These are phyloP conservation scores for Sphaerobolus stellatus DNA, from an alignment of 1,284 basidiomycete species.

Conservation along the genomic window DNA sequence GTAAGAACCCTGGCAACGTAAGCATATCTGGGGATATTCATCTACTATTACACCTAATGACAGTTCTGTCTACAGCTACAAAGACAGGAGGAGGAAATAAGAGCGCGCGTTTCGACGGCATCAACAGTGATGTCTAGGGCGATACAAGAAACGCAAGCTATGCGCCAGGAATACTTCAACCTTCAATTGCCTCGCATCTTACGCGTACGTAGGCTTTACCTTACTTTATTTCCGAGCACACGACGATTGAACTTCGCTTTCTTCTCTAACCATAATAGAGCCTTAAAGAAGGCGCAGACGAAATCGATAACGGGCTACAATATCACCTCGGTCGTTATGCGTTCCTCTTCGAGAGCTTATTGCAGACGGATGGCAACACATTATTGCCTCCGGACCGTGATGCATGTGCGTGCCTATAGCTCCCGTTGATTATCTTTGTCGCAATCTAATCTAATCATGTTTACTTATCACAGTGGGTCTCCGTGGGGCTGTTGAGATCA, in stretches of 20 bases:
- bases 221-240: neutral
- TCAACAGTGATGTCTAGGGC: slow-evolving; percentile 91
- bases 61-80: slow-evolving; percentile 58
- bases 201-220: slow-evolving; percentile 57
- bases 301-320: slow-evolving; percentile 95
- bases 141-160: slow-evolving; percentile 85
- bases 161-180: slow-evolving; percentile 97
- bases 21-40: slow-evolving; percentile 23
- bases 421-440: no score
- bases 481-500: slow-evolving; percentile 84
- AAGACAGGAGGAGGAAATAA: slow-evolving; percentile 92
- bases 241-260: neutral
- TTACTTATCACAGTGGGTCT: slow-evolving; percentile 58
- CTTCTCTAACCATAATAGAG: slow-evolving; percentile 46
- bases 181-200: slow-evolving; percentile 93
- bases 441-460: slow-evolving; percentile 5
- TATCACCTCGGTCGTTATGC: slow-evolving; percentile 96
- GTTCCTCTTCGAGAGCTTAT: slow-evolving; percentile 89
- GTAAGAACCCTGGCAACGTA: slow-evolving; percentile 90
- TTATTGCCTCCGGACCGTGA: slow-evolving; percentile 74
- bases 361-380: slow-evolving; percentile 85
- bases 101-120: slow-evolving; percentile 78
- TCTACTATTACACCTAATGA: neutral
- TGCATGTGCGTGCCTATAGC: slow-evolving; percentile 43
- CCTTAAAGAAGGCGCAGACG: slow-evolving; percentile 95